Evolutionary conservation across 164 flowering plant species (phyloP).

Genomic region (Nymphaea colorata): DNA sequence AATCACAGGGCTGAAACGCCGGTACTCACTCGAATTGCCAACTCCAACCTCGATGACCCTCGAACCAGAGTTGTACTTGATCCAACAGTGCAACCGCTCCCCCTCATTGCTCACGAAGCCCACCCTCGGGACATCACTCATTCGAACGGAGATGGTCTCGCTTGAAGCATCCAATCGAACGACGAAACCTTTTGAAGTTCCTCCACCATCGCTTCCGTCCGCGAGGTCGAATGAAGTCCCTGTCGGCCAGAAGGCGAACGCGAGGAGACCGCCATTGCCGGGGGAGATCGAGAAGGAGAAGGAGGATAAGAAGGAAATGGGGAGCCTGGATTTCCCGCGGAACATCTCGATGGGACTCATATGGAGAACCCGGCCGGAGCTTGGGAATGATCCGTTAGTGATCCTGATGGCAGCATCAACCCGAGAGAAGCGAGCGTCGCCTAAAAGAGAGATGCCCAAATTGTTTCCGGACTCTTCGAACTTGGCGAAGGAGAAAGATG

Average conservation of each 20-base stretch:
- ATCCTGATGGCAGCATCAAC: slow-evolving; percentile 37
- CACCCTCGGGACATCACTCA: slow-evolving; percentile 28
- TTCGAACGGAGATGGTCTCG: slow-evolving; percentile 22
- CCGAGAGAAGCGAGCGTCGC: slow-evolving; percentile 48
- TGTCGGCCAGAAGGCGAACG: slow-evolving; percentile 41
- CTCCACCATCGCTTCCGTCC: background rate
- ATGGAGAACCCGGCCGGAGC: slow-evolving; percentile 42
- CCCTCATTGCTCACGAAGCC: slow-evolving; percentile 40
- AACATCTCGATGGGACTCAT: slow-evolving; percentile 42
- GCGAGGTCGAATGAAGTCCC: slow-evolving; percentile 8
- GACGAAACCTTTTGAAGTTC: slow-evolving; percentile 22
- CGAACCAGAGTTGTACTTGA: slow-evolving; percentile 61
- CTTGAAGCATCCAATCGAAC: slow-evolving; percentile 39
- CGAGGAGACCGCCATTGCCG: slow-evolving; percentile 45
- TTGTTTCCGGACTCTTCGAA: background rate
- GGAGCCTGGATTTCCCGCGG: slow-evolving; percentile 28
- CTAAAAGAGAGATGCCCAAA: slow-evolving; percentile 34
- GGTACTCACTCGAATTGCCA: slow-evolving; percentile 24
- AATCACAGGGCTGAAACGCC: slow-evolving; percentile 49
- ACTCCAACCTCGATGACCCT: slow-evolving; percentile 51
- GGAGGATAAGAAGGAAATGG: slow-evolving; percentile 50
- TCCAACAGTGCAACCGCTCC: slow-evolving; percentile 47
- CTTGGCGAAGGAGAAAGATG: background rate
- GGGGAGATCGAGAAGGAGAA: slow-evolving; percentile 61
- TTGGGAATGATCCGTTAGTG: slow-evolving; percentile 20